Base-by-base conservation (phyloP, 1,284 basidiomycete genomes). In the Blastosporella zonata region DNA sequence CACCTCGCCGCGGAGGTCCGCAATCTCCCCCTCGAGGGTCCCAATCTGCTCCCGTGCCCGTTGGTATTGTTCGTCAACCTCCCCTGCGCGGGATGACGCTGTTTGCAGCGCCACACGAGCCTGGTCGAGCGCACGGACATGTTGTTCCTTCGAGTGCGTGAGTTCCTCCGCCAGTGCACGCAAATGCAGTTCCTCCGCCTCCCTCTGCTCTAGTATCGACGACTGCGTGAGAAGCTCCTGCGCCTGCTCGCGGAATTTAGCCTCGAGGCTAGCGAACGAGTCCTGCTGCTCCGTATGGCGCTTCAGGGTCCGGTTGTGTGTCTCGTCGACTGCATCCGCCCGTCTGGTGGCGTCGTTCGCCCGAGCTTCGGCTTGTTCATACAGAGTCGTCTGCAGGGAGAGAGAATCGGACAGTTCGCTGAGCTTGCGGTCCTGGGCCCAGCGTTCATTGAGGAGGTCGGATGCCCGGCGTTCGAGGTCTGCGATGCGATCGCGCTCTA, bases 81-180 rank as follows among this genome's bases (percentile, higher is more conserved):
- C 94, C 15, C 82, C 78, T 1, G 89, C 79, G n/a, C 93, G 84
- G 2, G 78, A 70, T 3, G 87, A 83, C 7, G 93, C 83, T 0
- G 90, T 81, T 36, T 81, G 74, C 43, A 99, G 72, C 0, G 93
- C 92, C 10, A 73, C 71, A 45, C 90, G 87, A 3, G 92, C 82
- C 68, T 97, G 91, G 43, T 93, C 90, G 46, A 99, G 75, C 1
- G 93, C 84, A 20, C 84, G 81, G 22, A 96, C 70, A 65, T 97
- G 93, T 58, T 93, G 86, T 43, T 93, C 91, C 23, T 85, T 80
- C 13, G 84, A 80, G 6, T 73, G 67, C 9, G 71, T 68, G 23
- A 93, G 73, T 53, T 87, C 89, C 25, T 91, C 84, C 12, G 95
- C 71, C 65, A 92, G 84, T 3, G 73, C 68, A 54, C 81, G 81